A percentile compares a stretch with the other conserved stretches of the same genome.
Conservation (phyloP, 495 filamentous ascomycete genomes). For the Cercophora scortea region DNA sequence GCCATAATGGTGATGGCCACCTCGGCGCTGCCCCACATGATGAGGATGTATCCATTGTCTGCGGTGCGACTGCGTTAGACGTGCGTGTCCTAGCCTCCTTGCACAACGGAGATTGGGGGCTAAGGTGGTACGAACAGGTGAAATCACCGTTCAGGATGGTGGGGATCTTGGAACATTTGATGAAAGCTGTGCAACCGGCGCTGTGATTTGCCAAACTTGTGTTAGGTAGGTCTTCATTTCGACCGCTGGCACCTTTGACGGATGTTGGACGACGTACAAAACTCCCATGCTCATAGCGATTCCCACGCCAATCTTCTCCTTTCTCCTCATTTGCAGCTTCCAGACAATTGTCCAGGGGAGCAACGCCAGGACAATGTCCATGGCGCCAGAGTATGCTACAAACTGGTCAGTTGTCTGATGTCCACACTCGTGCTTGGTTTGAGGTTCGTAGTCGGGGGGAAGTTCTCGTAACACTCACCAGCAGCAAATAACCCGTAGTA, state of each 20-base stretch:
- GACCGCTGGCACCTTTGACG: background rate
- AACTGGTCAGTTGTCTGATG: background rate
- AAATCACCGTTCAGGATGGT: slow-evolving; percentile 14
- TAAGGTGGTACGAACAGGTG: slow-evolving; percentile 12
- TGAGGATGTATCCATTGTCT: slow-evolving; percentile 20
- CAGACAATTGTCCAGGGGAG: slow-evolving; percentile 30
- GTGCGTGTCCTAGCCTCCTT: no score
- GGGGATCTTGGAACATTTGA: slow-evolving; percentile 19
- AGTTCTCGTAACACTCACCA: slow-evolving; percentile 1
- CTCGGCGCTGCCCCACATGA: slow-evolving; percentile 23
- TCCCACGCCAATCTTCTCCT: slow-evolving; percentile 28
- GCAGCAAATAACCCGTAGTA: slow-evolving; percentile 17
- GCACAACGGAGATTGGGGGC: background rate
- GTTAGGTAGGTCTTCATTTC: background rate
- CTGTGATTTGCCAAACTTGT: slow-evolving; percentile 5
- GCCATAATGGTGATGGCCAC: slow-evolving; percentile 27
- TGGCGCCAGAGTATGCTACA: slow-evolving; percentile 24
- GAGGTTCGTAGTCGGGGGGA: background rate
- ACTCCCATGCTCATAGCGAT: slow-evolving; percentile 33
- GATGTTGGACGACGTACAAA: slow-evolving; percentile 19
- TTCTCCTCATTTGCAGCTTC: slow-evolving; percentile 24
- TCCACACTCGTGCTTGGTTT: background rate
- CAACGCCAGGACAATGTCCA: slow-evolving; percentile 28
- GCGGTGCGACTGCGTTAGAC: background rate
- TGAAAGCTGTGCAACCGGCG: slow-evolving; percentile 21